phyloP scores from a whole-genome alignment of 345 rosid species.

The Streptanthus diversifolius region DNA sequence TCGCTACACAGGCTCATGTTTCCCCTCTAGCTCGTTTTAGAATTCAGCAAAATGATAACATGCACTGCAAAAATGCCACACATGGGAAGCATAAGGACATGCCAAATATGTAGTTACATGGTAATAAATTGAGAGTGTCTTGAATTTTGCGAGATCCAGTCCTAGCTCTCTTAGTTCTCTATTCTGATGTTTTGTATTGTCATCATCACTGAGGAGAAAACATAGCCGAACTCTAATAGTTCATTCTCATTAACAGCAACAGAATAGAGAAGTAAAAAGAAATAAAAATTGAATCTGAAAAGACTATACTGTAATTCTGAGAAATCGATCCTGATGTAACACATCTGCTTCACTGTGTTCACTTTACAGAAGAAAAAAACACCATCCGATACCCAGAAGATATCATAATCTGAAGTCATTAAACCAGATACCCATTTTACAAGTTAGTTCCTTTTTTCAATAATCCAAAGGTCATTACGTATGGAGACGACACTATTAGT shows the following conservation, averaged over 20 bases:
- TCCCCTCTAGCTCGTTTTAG: not conserved
- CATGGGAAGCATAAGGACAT: constrained; percentile 15
- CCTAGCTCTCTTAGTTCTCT: not conserved
- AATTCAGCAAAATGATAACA: not conserved
- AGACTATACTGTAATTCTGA: not conserved
- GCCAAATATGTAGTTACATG: constrained; percentile 2
- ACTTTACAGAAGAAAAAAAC: not conserved
- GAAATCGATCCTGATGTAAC: not conserved
- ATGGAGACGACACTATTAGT: not conserved
- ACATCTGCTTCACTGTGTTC: not conserved
- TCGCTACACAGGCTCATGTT: constrained; percentile 21
- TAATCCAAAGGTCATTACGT: not conserved
- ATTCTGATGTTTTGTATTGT: not conserved
- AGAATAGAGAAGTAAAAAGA: not conserved
- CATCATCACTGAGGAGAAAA: not conserved
- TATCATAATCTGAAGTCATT: not conserved
- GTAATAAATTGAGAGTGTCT: not conserved
- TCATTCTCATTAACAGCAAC: not conserved
- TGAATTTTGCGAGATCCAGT: not conserved
- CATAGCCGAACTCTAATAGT: not conserved
- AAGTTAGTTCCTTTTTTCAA: not conserved
- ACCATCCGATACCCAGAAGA: not conserved
- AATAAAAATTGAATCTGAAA: not conserved
- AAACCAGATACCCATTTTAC: not conserved
- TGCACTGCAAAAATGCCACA: constrained; percentile 1